Evolutionary conservation across 805 yeast genomes (phyloP).

Genomic region (Cyberlindnera mississippiensis): DNA sequence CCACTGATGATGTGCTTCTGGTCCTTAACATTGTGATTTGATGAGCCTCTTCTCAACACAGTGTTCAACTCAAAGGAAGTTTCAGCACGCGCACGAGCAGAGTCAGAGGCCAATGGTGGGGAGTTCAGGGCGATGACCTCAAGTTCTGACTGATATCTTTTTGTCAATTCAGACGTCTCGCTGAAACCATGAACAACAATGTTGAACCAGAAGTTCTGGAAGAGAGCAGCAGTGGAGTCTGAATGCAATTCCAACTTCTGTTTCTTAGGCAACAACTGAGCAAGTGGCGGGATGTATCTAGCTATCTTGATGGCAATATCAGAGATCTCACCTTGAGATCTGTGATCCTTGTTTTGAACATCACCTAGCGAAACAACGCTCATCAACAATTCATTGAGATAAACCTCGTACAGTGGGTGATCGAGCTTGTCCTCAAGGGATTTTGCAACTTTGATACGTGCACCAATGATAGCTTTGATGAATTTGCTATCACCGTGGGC

Average conservation of each 20-base stretch:
- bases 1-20: conserved; percentile 57
- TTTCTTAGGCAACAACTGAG: conserved; percentile 63
- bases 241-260: conserved; percentile 37
- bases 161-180: conserved; percentile 50
- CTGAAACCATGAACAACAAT: conserved; percentile 87
- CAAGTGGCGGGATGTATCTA: conserved; percentile 65
- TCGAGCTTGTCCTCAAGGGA: conserved; percentile 25
- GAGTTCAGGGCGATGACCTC: conserved; percentile 77
- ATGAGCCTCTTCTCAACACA: conserved; percentile 83
- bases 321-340: conserved; percentile 69
- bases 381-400: conserved; percentile 62
- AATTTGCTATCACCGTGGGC: conserved; percentile 40
- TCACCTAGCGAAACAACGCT: conserved; percentile 77
- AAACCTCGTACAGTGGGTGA: conserved; percentile 49
- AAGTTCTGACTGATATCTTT: conserved; percentile 44
- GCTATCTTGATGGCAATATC: conserved; percentile 68
- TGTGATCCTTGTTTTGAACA: conserved; percentile 66
- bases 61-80: conserved; percentile 90
- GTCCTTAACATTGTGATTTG: conserved; percentile 71
- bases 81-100: conserved; percentile 78
- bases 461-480: conserved; percentile 40
- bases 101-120: conserved; percentile 83
- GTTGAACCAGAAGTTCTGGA: conserved; percentile 92
- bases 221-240: conserved; percentile 52
- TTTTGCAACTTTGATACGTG: conserved; percentile 45